Evolutionary conservation across 805 yeast genomes (phyloP), one percentile per base, ranked within the genome.

Genomic region (Kodamaea fukazawae): DNA sequence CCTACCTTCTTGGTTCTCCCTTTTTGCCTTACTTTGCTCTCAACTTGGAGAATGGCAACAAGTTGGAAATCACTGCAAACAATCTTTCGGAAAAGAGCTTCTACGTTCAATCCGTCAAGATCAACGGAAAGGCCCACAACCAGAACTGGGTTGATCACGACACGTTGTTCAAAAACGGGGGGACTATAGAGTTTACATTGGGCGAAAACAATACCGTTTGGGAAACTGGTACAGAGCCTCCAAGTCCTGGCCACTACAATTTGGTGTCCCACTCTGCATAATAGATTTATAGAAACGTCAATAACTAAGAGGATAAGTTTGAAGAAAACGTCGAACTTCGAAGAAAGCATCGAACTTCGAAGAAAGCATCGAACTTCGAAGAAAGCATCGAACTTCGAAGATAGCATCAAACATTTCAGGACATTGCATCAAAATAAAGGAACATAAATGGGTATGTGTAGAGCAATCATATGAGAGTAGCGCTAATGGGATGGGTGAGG

Each of bases 101-200:
- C 31, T 67, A 60, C 34, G 57, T 65, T 11, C 53, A 60, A 40
- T 44, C 50, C 4, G 57, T 65, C 11, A 48, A 48, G 13, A 42
- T 65, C 13, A 59, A 62, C 41, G 70, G 69, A 3, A 26, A 50
- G 7, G 34, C 36, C 1, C 46, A 54, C 46, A 31, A 35, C 9
- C 45, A 61, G 43, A 61, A 59, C 41, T 64, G 67, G 67, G 39
- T 64, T 17, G 50, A 48, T 11, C 69, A 64, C 32, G 54, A 48
- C 5, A 60, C 56, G 25, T 25, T 64, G 4, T 63, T 64, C 45
- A 35, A 44, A 7, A 45, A 55, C 25, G 65, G 62, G n/a, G 61
- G 60, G 3, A 11, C 38, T 12, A 34, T 53, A 14, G 52, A 47
- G 32, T 46, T 52, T 47, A 43, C 48, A 34, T 29, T 52, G 42